Conservation (phyloP, 306 rosid genomes). For the Lotus japonicus region DNA sequence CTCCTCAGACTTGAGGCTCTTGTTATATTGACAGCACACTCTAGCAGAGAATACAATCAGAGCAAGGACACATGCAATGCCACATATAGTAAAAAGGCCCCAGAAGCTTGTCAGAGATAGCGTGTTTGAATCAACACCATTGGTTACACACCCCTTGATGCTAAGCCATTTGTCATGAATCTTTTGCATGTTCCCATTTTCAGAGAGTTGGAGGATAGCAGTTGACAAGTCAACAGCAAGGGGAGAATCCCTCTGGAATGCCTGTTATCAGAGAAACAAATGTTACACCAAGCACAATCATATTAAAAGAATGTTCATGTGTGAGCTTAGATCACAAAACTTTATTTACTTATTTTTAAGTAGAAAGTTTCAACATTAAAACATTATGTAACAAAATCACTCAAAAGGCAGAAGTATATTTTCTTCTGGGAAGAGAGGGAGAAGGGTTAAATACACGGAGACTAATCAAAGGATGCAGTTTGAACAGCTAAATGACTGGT, state of each 20-base stretch:
- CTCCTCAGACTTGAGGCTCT: conserved; percentile 28
- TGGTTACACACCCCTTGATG: conserved; percentile 26
- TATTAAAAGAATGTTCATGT: background rate
- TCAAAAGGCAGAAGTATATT: no score
- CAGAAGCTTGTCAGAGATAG: conserved; percentile 74
- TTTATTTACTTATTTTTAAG: background rate
- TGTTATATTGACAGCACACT: conserved; percentile 46
- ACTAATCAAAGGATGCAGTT: no score
- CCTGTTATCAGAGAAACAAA: conserved; percentile 36
- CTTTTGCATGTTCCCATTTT: conserved; percentile 73
- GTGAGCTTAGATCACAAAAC: background rate
- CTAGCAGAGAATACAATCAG: conserved; percentile 42
- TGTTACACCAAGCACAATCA: background rate
- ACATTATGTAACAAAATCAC: background rate
- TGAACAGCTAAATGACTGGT: no score
- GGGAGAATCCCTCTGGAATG: conserved; percentile 90
- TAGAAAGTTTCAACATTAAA: background rate
- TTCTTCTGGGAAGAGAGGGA: no score
- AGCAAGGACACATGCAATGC: conserved; percentile 47
- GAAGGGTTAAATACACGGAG: no score
- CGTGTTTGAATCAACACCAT: conserved; percentile 28
- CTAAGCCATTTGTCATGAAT: conserved; percentile 76
- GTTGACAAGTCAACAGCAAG: conserved; percentile 83
- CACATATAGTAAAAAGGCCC: conserved; percentile 74
- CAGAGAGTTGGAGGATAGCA: conserved; percentile 87